A percentile compares a stretch with the other conserved stretches of the same genome.
phyloP scores from a whole-genome alignment of 2,329 filamentous ascomycete genomes.

The Nannizziopsis arthrosporioides region DNA sequence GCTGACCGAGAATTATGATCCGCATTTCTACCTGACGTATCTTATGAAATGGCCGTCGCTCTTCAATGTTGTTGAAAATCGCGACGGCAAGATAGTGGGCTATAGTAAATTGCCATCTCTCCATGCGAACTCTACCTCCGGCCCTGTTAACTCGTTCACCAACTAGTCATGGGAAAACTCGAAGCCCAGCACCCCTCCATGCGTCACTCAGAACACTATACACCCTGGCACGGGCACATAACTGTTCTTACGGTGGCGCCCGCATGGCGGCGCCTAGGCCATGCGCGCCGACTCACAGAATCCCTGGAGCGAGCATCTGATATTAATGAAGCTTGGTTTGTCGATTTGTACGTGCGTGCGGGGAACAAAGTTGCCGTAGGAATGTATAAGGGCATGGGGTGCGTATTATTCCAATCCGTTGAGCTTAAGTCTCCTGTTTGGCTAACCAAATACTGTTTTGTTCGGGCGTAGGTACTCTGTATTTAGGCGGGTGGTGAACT shows the following conservation, averaged over 20 bases:
- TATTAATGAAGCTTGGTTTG: slow-evolving; percentile 78
- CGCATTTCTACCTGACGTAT: slow-evolving; percentile 92
- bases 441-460: neutral
- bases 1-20: slow-evolving; percentile 94
- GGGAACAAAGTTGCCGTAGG: slow-evolving; percentile 79
- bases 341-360: slow-evolving; percentile 83
- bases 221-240: slow-evolving; percentile 99
- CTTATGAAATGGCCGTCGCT: slow-evolving; percentile 90
- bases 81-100: slow-evolving; percentile 76
- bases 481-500: slow-evolving; percentile 76
- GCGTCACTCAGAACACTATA: slow-evolving; percentile 70
- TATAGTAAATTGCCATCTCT: slow-evolving; percentile 59
- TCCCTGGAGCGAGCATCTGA: slow-evolving; percentile 75
- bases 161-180: slow-evolving; percentile 84
- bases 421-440: neutral
- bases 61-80: slow-evolving; percentile 82
- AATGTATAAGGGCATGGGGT: slow-evolving; percentile 84
- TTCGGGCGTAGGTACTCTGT: slow-evolving; percentile 53
- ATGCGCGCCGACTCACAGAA: slow-evolving; percentile 71
- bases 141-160: neutral
- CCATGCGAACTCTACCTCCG: neutral
- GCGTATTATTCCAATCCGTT: slow-evolving; percentile 18
- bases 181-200: slow-evolving; percentile 71
- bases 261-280: slow-evolving; percentile 69
- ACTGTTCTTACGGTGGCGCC: slow-evolving; percentile 90